A percentile compares a stretch with the other conserved stretches of the same genome.
Conservation (phyloP, 139 green algal genomes). For the Spirogloea muscicola region DNA sequence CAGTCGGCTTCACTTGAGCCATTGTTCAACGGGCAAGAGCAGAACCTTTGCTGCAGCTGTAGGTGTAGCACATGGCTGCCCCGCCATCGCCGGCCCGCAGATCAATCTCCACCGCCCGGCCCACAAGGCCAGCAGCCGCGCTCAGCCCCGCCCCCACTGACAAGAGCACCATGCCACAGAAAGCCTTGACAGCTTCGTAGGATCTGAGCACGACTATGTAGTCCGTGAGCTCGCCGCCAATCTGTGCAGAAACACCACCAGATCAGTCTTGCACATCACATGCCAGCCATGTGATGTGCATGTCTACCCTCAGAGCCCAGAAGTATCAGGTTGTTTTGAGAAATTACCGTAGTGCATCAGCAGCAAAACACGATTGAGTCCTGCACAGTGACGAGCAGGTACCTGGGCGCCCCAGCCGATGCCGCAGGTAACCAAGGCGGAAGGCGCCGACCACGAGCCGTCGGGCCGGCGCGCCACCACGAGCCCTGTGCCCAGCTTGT, state of each 20-base stretch:
- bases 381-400: too few species aligned
- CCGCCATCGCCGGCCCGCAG: slow-evolving; percentile 15
- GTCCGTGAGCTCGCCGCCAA: slow-evolving; percentile 37
- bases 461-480: slow-evolving; percentile 25
- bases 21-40: too few species aligned
- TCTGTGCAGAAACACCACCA: not conserved
- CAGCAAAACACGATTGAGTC: too few species aligned
- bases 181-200: slow-evolving; percentile 33
- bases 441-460: slow-evolving; percentile 17
- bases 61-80: slow-evolving; percentile 26
- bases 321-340: too few species aligned
- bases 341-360: too few species aligned
- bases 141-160: slow-evolving; percentile 30
- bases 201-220: slow-evolving; percentile 38
- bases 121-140: slow-evolving; percentile 29
- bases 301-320: too few species aligned
- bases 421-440: slow-evolving; percentile 9
- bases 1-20: too few species aligned
- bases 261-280: too few species aligned
- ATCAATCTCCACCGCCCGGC: slow-evolving; percentile 28
- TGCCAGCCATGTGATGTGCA: too few species aligned
- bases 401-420: slow-evolving; percentile 32
- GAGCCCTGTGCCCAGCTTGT: slow-evolving; percentile 28
- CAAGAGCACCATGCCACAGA: slow-evolving; percentile 31
- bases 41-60: slow-evolving; percentile 47